phyloP scores from a whole-genome alignment of 306 rosid genomes.

The Cicer chorassanicum region DNA sequence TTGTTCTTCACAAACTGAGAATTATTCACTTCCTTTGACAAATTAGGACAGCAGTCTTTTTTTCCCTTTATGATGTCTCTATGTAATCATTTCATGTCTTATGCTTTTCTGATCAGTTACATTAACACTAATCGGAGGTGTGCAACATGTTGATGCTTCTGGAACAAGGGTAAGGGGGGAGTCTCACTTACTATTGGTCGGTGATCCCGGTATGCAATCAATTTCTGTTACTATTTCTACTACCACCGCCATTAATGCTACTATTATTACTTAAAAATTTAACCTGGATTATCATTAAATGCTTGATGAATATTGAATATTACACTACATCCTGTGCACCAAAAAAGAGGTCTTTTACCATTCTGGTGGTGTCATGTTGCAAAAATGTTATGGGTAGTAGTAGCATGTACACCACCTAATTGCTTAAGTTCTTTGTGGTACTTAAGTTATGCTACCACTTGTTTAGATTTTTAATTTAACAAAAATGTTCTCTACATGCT shows the following conservation, averaged over 20 bases:
- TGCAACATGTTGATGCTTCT: constrained; percentile 88
- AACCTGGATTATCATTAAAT: constrained; percentile 6
- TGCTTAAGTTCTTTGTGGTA: constrained; percentile 14
- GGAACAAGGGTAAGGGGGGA: constrained; percentile 97
- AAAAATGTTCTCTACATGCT: neutral
- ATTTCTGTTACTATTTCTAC: constrained; percentile 40
- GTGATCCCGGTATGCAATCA: constrained; percentile 82
- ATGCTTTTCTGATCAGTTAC: constrained; percentile 64
- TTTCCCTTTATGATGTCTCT: constrained; percentile 8
- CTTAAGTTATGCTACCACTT: constrained; percentile 16
- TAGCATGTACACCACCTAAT: constrained; percentile 17
- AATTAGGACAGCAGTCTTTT: constrained; percentile 17
- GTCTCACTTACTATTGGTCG: constrained; percentile 93
- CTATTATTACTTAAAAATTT: neutral
- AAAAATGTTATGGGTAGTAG: neutral
- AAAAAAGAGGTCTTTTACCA: constrained; percentile 23
- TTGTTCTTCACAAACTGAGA: neutral
- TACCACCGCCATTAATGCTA: constrained; percentile 5
- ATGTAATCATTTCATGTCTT: constrained; percentile 32
- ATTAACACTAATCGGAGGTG: constrained; percentile 93
- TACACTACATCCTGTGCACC: neutral
- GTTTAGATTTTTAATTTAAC: constrained; percentile 26
- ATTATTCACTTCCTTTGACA: constrained; percentile 25
- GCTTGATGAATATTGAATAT: constrained; percentile 44
- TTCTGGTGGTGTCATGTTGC: constrained; percentile 5